These are phyloP conservation scores for Phytophthora pistaciae DNA, from an alignment of 352 stramenopile genomes.

Conservation along the genomic window DNA sequence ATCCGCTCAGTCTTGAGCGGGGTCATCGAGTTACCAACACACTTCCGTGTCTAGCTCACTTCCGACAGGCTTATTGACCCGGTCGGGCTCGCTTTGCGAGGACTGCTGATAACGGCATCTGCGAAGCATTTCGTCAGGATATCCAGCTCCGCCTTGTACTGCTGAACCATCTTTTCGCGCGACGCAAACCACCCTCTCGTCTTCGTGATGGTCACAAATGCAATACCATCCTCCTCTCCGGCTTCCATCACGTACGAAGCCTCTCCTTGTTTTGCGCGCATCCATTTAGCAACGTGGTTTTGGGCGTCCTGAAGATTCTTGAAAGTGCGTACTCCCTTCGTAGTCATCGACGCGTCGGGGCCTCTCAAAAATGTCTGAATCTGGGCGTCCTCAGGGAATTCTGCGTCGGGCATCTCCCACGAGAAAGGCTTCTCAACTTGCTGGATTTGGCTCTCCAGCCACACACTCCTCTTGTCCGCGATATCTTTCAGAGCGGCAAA, in stretches of 20 bases:
- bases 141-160: constrained; percentile 14
- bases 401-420: constrained; percentile 27
- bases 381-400: constrained; percentile 10
- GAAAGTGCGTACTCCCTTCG: constrained; percentile 4
- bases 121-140: not conserved
- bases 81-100: not conserved
- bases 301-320: constrained; percentile 1
- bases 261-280: not conserved
- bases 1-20: too few species aligned
- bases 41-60: not conserved
- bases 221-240: not conserved
- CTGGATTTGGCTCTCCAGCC: constrained; percentile 7
- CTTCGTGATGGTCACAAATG: constrained; percentile 22
- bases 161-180: not conserved
- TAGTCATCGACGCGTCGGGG: constrained; percentile 10
- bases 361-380: constrained; percentile 19
- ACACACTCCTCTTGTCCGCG: not conserved
- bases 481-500: not conserved
- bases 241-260: constrained; percentile 17
- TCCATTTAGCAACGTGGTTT: constrained; percentile 11
- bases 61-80: not conserved
- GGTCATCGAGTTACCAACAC: too few species aligned
- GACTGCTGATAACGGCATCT: not conserved
- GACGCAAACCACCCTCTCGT: not conserved
- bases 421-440: constrained; percentile 7